phyloP scores from a whole-genome alignment of 202 grass and related monocot species.

The Saccharum hybrid region DNA sequence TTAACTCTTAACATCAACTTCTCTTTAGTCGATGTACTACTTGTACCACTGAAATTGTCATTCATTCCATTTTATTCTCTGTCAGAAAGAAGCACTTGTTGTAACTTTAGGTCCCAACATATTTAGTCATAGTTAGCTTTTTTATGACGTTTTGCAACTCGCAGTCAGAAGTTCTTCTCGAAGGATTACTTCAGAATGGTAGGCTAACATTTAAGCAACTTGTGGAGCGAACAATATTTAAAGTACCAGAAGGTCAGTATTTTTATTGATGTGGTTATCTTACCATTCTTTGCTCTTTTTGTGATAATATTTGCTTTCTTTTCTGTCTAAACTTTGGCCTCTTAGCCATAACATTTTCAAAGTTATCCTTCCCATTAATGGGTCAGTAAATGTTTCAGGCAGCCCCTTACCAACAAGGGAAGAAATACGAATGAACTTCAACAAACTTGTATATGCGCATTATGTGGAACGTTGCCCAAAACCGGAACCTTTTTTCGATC shows the following conservation, averaged over 20 bases:
- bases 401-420: slow-evolving; percentile 48
- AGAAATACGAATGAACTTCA: slow-evolving; percentile 64
- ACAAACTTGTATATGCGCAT: slow-evolving; percentile 67
- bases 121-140: neutral
- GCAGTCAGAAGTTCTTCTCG: slow-evolving; percentile 75
- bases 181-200: slow-evolving; percentile 79
- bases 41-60: slow-evolving; percentile 12
- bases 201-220: slow-evolving; percentile 92
- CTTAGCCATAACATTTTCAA: slow-evolving; percentile 19
- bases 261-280: slow-evolving; percentile 32
- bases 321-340: slow-evolving; percentile 30
- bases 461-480: slow-evolving; percentile 89
- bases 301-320: slow-evolving; percentile 19
- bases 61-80: neutral
- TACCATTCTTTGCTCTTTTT: slow-evolving; percentile 31
- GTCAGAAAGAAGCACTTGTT: slow-evolving; percentile 25
- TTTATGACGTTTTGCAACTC: slow-evolving; percentile 46
- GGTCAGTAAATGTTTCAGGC: slow-evolving; percentile 45
- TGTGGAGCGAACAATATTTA: slow-evolving; percentile 57
- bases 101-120: slow-evolving; percentile 12
- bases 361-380: slow-evolving; percentile 13
- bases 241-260: slow-evolving; percentile 45
- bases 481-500: slow-evolving; percentile 72
- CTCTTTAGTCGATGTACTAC: slow-evolving; percentile 16
- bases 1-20: slow-evolving; percentile 18